Conservation (phyloP, 257 asterid species). For the Cinchona pubescens region DNA sequence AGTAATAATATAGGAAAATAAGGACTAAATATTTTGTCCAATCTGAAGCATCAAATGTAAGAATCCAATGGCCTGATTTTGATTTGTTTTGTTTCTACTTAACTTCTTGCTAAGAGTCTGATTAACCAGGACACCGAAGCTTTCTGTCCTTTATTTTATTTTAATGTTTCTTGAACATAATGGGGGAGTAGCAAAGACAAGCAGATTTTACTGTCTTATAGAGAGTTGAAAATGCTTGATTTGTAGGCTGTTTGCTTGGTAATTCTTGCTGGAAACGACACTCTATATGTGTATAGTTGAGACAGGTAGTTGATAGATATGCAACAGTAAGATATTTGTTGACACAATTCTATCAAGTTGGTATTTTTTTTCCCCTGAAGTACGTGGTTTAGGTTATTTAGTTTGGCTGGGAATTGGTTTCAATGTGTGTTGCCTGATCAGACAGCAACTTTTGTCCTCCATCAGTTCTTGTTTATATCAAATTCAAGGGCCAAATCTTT, state of each 20-base stretch:
- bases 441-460: neutral
- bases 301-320: no score
- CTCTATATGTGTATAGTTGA: no score
- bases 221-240: neutral
- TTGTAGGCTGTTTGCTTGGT: slow-evolving; percentile 8
- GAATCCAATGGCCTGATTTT: neutral
- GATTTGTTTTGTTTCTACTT: neutral
- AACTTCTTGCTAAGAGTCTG: neutral
- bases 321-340: neutral
- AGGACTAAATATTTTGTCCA: neutral
- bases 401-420: neutral
- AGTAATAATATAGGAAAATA: neutral
- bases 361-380: no score
- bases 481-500: no score
- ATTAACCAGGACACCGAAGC: neutral
- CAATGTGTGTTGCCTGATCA: neutral
- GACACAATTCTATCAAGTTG: neutral
- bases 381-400: slow-evolving; percentile 8
- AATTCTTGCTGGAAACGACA: slow-evolving; percentile 63
- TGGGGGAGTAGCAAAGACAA: neutral
- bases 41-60: neutral
- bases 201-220: no score
- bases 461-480: no score
- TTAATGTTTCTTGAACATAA: slow-evolving; percentile 4
- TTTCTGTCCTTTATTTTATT: neutral